Percentiles rank a stretch among this genome's conserved stretches.
phyloP scores from a whole-genome alignment of 169 alveolate genomes.

The Plasmodium cynomolgi region DNA sequence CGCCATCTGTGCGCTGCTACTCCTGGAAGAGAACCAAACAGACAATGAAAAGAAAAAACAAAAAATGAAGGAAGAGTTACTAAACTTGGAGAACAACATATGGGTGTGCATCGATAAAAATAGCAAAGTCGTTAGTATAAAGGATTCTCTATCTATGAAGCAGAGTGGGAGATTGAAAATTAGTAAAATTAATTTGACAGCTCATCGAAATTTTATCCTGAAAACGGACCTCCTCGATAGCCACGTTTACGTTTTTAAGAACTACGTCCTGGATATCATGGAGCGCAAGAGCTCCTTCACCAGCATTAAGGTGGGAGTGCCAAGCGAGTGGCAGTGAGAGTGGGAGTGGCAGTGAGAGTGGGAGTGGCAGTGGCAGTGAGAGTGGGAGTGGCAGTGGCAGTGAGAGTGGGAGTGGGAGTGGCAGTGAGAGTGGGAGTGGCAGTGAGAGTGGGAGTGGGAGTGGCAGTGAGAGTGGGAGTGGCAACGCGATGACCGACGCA shows the following conservation, averaged over 20 bases:
- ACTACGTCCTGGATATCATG: conserved; percentile 47
- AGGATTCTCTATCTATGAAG: conserved; percentile 53
- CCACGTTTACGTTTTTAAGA: conserved; percentile 62
- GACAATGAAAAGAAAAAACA: conserved; percentile 18
- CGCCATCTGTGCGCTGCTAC: conserved; percentile 49
- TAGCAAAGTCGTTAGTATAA: conserved; percentile 63
- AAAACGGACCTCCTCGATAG: conserved; percentile 61
- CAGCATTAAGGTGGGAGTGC: conserved; percentile 36
- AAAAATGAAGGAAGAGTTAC: conserved; percentile 25
- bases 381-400: not conserved
- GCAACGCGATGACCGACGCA: not conserved
- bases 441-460: not conserved
- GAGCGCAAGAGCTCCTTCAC: conserved; percentile 27
- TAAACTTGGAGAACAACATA: conserved; percentile 54
- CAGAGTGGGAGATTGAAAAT: conserved; percentile 63
- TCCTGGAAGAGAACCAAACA: conserved; percentile 23
- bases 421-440: not conserved
- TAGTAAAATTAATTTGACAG: conserved; percentile 29
- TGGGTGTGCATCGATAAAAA: conserved; percentile 72
- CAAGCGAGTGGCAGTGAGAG: not conserved
- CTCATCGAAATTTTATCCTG: conserved; percentile 34
- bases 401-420: not conserved
- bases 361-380: not conserved
- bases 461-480: not conserved
- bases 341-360: not conserved